A percentile compares a stretch with the other conserved stretches of the same genome.
These are phyloP conservation scores for Panicum miliaceum DNA, from an alignment of 176 grass and related monocot genomes.

Conservation along the genomic window DNA sequence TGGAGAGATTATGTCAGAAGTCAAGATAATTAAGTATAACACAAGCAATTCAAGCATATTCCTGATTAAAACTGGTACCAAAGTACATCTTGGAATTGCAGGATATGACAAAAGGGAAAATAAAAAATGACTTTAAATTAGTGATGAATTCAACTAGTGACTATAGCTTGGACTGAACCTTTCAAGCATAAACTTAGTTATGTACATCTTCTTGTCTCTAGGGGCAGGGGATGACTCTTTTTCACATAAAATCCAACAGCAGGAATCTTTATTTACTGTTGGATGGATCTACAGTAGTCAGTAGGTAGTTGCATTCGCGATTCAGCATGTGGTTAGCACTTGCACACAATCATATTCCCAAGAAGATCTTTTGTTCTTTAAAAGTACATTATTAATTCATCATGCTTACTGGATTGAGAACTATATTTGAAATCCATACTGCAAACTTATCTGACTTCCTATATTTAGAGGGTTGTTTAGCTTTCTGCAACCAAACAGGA, in stretches of 20 bases:
- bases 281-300: not conserved
- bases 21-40: conserved; percentile 36
- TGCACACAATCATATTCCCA: not conserved
- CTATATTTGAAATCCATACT: not conserved
- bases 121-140: not conserved
- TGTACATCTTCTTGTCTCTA: not conserved
- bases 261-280: conserved; percentile 17
- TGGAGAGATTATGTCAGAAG: conserved; percentile 38
- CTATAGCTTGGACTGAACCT: conserved; percentile 3
- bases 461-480: conserved; percentile 10
- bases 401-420: not conserved
- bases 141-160: conserved; percentile 28
- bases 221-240: not conserved
- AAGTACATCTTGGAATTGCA: conserved; percentile 55
- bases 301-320: not conserved
- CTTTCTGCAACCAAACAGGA: conserved; percentile 27
- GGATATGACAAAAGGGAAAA: not conserved
- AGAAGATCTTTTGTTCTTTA: conserved; percentile 5
- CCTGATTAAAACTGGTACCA: conserved; percentile 59
- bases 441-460: conserved; percentile 14
- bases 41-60: conserved; percentile 50
- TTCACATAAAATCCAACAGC: not conserved
- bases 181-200: conserved; percentile 9
- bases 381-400: not conserved
- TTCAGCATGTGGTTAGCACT: not conserved